Percentiles rank a stretch among this genome's conserved stretches.
Evolutionary conservation across 441 rosid genomes (phyloP).

Genomic region (Aquilaria agallochum): DNA sequence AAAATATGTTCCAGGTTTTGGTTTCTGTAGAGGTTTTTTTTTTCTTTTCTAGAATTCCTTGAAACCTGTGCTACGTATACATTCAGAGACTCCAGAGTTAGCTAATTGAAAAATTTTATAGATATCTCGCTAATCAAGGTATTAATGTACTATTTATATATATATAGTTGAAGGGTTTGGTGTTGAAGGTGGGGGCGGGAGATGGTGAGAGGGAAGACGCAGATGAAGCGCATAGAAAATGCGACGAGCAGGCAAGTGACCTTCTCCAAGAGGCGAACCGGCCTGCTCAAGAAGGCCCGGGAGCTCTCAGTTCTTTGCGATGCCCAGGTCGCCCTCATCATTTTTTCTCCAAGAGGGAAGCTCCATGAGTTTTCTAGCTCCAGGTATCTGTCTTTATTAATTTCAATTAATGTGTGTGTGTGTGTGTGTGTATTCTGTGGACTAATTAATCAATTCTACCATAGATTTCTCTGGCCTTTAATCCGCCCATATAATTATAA

Average conservation of each 20-base stretch:
- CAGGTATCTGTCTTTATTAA: slow-evolving; percentile 26
- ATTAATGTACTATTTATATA: not conserved
- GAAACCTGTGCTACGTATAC: not conserved
- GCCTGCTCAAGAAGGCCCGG: slow-evolving; percentile 69
- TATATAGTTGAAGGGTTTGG: not conserved
- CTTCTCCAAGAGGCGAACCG: slow-evolving; percentile 72
- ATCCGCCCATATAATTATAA: not conserved
- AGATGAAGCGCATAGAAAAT: slow-evolving; percentile 77
- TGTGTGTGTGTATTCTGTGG: too few relatives aligned
- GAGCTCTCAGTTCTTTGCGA: slow-evolving; percentile 84
- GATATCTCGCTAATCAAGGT: not conserved
- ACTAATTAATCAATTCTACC: not conserved
- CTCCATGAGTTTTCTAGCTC: slow-evolving; percentile 69
- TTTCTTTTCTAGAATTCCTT: not conserved
- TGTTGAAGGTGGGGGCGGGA: slow-evolving; percentile 4
- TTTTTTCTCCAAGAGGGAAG: slow-evolving; percentile 80
- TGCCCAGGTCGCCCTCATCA: slow-evolving; percentile 71
- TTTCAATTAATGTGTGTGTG: too few relatives aligned
- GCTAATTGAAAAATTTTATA: not conserved
- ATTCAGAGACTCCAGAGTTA: slow-evolving; percentile 2
- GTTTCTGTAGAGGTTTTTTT: slow-evolving; percentile 14
- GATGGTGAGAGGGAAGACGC: slow-evolving; percentile 89
- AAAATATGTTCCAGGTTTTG: too few relatives aligned
- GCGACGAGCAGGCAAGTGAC: slow-evolving; percentile 85
- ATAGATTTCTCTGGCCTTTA: not conserved